Evolutionary conservation across 1,284 basidiomycete species (phyloP), one percentile per base, ranked within the genome.

Genomic region (Pyrrhoderma noxium): DNA sequence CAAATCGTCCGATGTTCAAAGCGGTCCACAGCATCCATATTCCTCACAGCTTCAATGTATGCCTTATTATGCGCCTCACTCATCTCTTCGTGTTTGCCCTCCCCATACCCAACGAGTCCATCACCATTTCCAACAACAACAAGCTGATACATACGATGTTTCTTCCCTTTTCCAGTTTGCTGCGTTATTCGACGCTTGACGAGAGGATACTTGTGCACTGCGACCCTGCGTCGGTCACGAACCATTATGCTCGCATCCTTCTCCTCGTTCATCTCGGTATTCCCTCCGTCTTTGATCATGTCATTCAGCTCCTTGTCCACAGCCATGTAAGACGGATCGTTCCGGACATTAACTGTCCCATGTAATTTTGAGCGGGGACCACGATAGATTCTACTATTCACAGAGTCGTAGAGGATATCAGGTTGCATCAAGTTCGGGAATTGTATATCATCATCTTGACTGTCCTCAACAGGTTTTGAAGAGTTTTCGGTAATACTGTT

Each of bases 1-100:
- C 91, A 96, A 21, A 97, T 76, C 27, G 95, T 98, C 47, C 94
- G 79, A 58, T 82, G 73, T 68, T 97, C 93, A 65, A 90, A 95
- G 14, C 89, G 79, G 59, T 89, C 82, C 54, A 98, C 89, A 60
- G 77, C 85, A 67, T 97, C 94, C 85, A 98, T 86, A 62, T 81
- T 86, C 60, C 83, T 80, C 47, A 93, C 73, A 0, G 89, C 94
- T 59, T 88, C 77, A 38, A 79, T 71, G 63, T 83, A 77, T 7
- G 89, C 82, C 61, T 85, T 82, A 47, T 75, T 71, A 31, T 76
- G 65, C 0, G 93, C 93, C 35, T 72, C 71, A 52, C 73, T 62
- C 9, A 69, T 68, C 41, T 84, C 81, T 2, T 67, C 67, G 61
- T 88, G 85, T 67, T 93, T 92, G 45, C 88, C 94, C 63, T 91